A percentile compares a stretch with the other conserved stretches of the same genome.
Conservation (phyloP, 129 eudicot species). For the Heracleum sosnowskyi region DNA sequence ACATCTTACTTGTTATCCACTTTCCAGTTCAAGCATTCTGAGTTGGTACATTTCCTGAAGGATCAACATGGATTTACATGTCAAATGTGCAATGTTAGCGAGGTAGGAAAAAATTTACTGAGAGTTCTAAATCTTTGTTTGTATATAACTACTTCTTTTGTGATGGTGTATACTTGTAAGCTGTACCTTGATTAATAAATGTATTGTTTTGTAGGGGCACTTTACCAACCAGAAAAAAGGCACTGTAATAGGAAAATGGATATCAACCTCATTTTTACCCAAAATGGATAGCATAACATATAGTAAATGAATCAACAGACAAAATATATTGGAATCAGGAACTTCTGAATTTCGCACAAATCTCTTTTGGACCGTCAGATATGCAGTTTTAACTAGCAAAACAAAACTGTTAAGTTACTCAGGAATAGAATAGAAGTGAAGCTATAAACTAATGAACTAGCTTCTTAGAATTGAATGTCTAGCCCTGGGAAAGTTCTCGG, state of each 20-base stretch:
- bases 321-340: neutral
- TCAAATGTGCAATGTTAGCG: no score
- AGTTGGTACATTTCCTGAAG: no score
- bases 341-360: neutral
- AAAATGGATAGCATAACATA: neutral
- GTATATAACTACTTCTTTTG: neutral
- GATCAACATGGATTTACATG: no score
- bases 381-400: neutral
- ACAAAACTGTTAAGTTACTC: neutral
- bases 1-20: no score
- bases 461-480: constrained; percentile 4
- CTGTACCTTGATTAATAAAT: neutral
- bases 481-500: constrained; percentile 60
- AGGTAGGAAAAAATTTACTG: no score
- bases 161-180: neutral
- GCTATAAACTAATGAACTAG: neutral
- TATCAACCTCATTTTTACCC: neutral
- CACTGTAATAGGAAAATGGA: neutral
- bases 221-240: neutral
- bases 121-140: neutral
- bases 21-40: no score
- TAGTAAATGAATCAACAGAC: neutral
- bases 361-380: neutral
- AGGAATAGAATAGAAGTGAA: neutral
- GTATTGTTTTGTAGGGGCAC: neutral